Percentiles rank a stretch among this genome's conserved stretches.
Evolutionary conservation across 139 green algal genomes (phyloP).

Genomic region (Haematococcus lacustris): DNA sequence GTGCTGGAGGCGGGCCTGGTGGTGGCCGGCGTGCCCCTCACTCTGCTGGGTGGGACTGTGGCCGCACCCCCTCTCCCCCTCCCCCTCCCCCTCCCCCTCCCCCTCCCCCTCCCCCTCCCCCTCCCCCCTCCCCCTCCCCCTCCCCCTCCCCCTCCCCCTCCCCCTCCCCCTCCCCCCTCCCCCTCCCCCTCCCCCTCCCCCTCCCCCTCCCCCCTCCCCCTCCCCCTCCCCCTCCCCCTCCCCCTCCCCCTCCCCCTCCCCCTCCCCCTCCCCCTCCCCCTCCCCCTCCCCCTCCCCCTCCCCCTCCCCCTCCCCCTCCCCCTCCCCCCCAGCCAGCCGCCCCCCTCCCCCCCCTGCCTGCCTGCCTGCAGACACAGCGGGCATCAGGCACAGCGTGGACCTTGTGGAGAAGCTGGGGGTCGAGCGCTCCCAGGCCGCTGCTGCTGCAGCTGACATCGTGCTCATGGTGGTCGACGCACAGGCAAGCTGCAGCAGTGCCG

Average conservation of each 20-base stretch:
- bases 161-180: no score
- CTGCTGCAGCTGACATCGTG: slow-evolving; percentile 71
- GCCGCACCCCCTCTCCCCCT: no score
- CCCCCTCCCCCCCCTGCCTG: no score
- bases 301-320: no score
- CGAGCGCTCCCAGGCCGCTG: slow-evolving; percentile 37
- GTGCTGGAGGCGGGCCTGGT: slow-evolving; percentile 81
- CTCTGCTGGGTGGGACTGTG: slow-evolving; percentile 62
- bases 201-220: no score
- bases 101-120: background rate
- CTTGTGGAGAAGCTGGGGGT: slow-evolving; percentile 83
- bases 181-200: no score
- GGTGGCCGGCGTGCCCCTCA: slow-evolving; percentile 78
- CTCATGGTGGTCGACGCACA: slow-evolving; percentile 77
- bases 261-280: no score
- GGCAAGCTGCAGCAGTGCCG: background rate
- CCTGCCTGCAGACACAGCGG: slow-evolving; percentile 71
- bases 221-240: no score
- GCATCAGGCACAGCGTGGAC: slow-evolving; percentile 71
- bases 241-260: no score
- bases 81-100: background rate
- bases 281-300: no score
- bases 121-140: background rate
- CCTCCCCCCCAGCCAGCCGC: no score
- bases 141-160: no score